Evolutionary conservation across 225 moss, liverwort and hornwort species (phyloP), one percentile per base, ranked within the genome.

Genomic region (Thuidium tamariscinum): DNA sequence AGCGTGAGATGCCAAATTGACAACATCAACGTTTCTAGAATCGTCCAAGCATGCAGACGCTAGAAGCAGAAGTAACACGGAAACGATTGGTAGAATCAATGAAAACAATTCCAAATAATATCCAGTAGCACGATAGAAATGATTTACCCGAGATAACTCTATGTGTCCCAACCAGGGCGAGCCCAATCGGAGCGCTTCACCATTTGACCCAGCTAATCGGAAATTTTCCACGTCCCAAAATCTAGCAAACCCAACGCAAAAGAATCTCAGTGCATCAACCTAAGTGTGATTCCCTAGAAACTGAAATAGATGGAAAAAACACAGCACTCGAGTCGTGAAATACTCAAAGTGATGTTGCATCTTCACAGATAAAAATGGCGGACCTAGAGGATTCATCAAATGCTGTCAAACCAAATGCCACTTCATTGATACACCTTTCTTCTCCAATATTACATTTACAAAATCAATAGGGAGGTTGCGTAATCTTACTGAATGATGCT

Each of bases 131-230:
- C 11, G 26, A 57, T 60, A 37, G 57, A 61, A 48, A 66, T 67
- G 22, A 78, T 9, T 44, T 90, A 97, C 97, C 93, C 42, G 69
- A 79, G 94, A 93, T 37, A 98, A 76, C 73, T 91, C 89, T 55
- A 98, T 94, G 78, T 98, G 97, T 65, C 95, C 97, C 49, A 98
- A 79, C 97, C 97, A 98, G 59, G 97, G 97, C 74, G 95, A 88
- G 30, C 94, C 87, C 54, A 90, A 88, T 76, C 90, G 94, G 69
- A 93, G 87, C 12, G 51, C 84, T 61, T 87, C 84, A 80, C 95
- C 95, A 73, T 83, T 85, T 82, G 46, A 73, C 70, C 81, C 89
- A 84, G 88, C 93, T 59, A 81, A 62, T 75, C 54, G 82, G 89
- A 86, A 90, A 79, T 95, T 88, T 77, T 91, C 90, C 81, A 92